phyloP scores from a whole-genome alignment of 1,284 basidiomycete species.

The Naganishia albida region DNA sequence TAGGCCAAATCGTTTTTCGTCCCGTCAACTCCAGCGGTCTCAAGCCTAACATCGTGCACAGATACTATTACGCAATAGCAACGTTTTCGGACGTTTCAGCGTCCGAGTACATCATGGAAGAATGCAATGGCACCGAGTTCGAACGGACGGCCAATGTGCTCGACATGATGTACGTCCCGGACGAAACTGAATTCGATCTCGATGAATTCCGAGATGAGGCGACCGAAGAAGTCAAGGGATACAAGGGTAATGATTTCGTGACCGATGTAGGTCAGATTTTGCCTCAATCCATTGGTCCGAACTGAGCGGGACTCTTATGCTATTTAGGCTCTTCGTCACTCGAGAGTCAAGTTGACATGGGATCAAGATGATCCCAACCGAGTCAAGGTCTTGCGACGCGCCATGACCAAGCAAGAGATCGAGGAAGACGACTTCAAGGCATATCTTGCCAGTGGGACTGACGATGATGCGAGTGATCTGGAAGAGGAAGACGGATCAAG shows the following conservation, averaged over 20 bases:
- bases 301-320: neutral
- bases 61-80: slow-evolving; percentile 95
- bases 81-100: slow-evolving; percentile 80
- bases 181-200: slow-evolving; percentile 86
- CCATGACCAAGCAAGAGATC: slow-evolving; percentile 76
- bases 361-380: slow-evolving; percentile 96
- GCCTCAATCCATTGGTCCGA: neutral
- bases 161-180: slow-evolving; percentile 90
- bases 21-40: neutral
- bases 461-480: slow-evolving; percentile 55
- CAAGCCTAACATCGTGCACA: slow-evolving; percentile 45
- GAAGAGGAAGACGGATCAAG: slow-evolving; percentile 53
- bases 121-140: slow-evolving; percentile 92
- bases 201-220: slow-evolving; percentile 78
- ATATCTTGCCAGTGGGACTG: slow-evolving; percentile 75
- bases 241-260: slow-evolving; percentile 85
- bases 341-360: slow-evolving; percentile 97
- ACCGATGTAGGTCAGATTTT: slow-evolving; percentile 71
- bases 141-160: slow-evolving; percentile 97
- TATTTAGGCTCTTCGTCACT: slow-evolving; percentile 87
- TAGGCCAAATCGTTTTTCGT: slow-evolving; percentile 53
- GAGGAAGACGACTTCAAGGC: slow-evolving; percentile 85
- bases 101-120: slow-evolving; percentile 77
- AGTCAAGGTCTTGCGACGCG: slow-evolving; percentile 72
- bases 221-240: slow-evolving; percentile 65